phyloP scores from a whole-genome alignment of 73 alveolate genomes.

The Tetrahymena thermophila region DNA sequence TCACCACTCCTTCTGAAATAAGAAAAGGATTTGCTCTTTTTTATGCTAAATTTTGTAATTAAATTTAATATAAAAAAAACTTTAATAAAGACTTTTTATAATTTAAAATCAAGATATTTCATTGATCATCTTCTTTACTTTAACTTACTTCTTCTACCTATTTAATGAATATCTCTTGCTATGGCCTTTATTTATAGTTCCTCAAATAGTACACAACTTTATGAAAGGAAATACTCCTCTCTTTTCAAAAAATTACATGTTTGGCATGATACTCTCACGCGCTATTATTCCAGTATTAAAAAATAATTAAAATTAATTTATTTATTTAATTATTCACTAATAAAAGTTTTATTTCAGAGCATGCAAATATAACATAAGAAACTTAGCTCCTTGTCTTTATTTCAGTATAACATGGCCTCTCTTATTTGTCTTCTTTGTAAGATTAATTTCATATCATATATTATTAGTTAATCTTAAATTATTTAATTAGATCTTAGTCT shows the following conservation, averaged over 20 bases:
- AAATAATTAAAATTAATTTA: neutral
- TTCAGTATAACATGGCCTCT: neutral
- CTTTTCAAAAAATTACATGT: neutral
- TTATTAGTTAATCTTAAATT: neutral
- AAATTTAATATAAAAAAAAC: neutral
- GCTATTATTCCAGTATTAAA: neutral
- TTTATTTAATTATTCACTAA: neutral
- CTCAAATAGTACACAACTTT: neutral
- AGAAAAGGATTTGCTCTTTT: neutral
- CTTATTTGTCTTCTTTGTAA: neutral
- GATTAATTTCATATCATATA: neutral
- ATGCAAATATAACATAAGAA: neutral
- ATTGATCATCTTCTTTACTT: neutral
- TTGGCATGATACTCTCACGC: neutral
- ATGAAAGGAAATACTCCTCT: neutral
- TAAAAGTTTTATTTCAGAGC: neutral
- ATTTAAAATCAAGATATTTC: neutral
- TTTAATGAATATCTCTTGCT: neutral
- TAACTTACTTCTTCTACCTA: neutral
- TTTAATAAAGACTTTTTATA: neutral
- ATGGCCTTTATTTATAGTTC: neutral
- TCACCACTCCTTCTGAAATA: neutral
- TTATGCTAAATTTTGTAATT: neutral
- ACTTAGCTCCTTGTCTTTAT: neutral
- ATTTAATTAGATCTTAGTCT: neutral